Base-by-base conservation (phyloP, 257 asterid genomes). In the Capsicum baccatum region DNA sequence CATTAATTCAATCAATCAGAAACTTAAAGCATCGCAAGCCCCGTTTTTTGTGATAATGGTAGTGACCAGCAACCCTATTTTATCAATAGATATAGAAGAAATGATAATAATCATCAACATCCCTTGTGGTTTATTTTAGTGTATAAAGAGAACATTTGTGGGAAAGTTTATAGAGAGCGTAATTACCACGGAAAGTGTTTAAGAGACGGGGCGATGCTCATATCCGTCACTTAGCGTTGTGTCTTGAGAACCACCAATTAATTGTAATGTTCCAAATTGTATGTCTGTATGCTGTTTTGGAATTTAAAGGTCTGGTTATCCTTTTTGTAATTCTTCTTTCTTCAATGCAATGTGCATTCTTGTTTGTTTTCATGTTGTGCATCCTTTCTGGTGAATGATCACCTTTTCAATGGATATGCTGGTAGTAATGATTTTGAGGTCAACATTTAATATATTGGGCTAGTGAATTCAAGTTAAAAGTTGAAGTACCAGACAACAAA, bases 261-360 rank as follows among this genome's bases (percentile, higher is more conserved):
- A 21, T 74, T 21, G 19, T 68, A 16, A 37, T 37, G 33, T 39
- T 68, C 78, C 15, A 42, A 69, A 39, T 69, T 69, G 55, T 47
- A 69, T 39, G 2, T 50, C 62, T 74, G 81, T 21, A 50, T 0
- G 21, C 81, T 52, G 19, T 7, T 13, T 70, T 35, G 47, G 4
- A 50, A 50, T 74, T 74, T 21, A 13, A 21, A 50, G 62, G 21
- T 50, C 62, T 21, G n/a, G 47, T 50, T 74, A 19, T 9, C 44
- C 39, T 21, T 74, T 50, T 50, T 21, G 42, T 74, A 74, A 11
- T 74, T 74, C 21, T 74, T 60, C 81, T 74, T 50, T 74, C 81
- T 50, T 74, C 47, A 5, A 50, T 52, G 47, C 47, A 21, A 74
- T 26, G 59, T 3, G 47, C 19, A 50, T 74, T 19, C 11, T 21